phyloP scores from a whole-genome alignment of 345 rosid genomes.

The Salix dunnii region DNA sequence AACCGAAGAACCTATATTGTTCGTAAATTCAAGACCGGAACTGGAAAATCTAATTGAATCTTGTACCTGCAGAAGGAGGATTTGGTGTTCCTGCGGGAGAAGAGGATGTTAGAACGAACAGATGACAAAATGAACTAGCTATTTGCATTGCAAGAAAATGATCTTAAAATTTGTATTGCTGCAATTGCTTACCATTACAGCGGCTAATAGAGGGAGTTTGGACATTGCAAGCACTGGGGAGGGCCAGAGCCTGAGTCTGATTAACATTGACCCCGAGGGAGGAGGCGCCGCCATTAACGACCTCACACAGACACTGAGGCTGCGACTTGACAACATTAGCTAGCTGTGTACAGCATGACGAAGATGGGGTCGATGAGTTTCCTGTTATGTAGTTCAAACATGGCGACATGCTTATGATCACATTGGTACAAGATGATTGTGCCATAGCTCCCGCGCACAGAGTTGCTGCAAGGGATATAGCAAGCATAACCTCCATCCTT shows the following conservation, averaged over 20 bases:
- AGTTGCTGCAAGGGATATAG: background rate
- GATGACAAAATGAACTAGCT: background rate
- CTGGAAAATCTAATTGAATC: background rate
- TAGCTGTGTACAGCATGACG: conserved; percentile 31
- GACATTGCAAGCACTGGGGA: conserved; percentile 32
- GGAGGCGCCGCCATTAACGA: conserved; percentile 25
- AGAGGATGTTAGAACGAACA: conserved; percentile 9
- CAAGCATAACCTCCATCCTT: background rate
- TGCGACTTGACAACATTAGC: conserved; percentile 17
- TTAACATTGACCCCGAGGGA: conserved; percentile 27
- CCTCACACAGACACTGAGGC: conserved; percentile 32
- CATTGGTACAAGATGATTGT: conserved; percentile 23
- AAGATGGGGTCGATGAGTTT: conserved; percentile 27
- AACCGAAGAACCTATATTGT: background rate
- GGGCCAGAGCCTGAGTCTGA: conserved; percentile 34
- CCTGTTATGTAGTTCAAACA: conserved; percentile 28
- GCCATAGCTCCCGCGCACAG: conserved; percentile 10
- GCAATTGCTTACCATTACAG: conserved; percentile 18
- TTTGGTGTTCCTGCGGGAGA: conserved; percentile 24
- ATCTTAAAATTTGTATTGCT: background rate
- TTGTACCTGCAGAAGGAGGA: conserved; percentile 22
- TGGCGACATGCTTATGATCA: conserved; percentile 18
- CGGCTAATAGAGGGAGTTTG: conserved; percentile 21
- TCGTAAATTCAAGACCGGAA: background rate
- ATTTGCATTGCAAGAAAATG: background rate